Percentiles rank a stretch among this genome's conserved stretches.
Evolutionary conservation across 2,329 filamentous ascomycete species (phyloP).

Genomic region (Coniochaeta sp.): DNA sequence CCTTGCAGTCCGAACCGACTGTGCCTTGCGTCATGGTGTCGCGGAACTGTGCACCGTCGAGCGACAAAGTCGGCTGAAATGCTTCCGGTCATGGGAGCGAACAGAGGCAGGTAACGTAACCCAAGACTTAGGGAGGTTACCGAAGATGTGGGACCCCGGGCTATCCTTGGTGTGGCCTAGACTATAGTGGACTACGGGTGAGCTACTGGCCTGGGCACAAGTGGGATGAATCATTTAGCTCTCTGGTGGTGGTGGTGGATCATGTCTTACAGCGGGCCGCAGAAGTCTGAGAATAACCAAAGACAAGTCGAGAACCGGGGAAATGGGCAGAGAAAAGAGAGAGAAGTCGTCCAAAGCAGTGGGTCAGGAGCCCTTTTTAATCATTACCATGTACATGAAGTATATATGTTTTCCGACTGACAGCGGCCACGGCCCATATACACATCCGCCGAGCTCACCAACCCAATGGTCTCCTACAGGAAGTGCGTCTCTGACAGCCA

Average conservation of each 20-base stretch:
- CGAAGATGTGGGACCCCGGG: too few species aligned
- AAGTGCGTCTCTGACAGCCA: not conserved
- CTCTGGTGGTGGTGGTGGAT: too few species aligned
- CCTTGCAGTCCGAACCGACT: too few species aligned
- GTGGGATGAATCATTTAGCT: too few species aligned
- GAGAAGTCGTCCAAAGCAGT: not conserved
- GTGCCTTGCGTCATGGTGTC: not conserved
- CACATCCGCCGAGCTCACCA: not conserved
- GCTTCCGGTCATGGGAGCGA: not conserved
- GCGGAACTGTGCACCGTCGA: not conserved
- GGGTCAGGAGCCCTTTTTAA: not conserved
- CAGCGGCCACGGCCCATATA: not conserved
- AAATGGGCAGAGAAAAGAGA: not conserved
- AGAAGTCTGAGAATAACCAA: not conserved
- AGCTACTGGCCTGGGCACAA: too few species aligned
- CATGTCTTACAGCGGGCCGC: not conserved
- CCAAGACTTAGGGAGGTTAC: too few species aligned
- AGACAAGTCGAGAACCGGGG: not conserved
- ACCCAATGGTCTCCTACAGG: not conserved
- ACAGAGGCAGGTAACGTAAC: not conserved
- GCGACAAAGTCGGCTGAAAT: not conserved
- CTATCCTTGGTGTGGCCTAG: too few species aligned
- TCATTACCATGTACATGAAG: constrained; percentile 1
- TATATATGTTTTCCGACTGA: not conserved
- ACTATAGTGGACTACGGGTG: too few species aligned